These are phyloP conservation scores for Spergularia marina DNA, from an alignment of 148 eudicot genomes.

Conservation along the genomic window DNA sequence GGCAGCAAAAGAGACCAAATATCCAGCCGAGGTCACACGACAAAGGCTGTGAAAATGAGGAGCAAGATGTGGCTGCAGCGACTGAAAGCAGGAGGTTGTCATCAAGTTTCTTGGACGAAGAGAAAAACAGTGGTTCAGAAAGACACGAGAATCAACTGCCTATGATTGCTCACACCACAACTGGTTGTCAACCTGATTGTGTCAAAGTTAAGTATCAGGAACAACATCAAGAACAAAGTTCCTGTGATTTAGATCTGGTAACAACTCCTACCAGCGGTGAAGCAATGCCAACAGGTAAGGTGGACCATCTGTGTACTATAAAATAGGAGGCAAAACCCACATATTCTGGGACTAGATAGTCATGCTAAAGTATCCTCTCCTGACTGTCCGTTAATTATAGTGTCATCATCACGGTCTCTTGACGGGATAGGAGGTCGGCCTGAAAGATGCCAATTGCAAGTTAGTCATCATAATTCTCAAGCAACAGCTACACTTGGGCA, in stretches of 20 bases:
- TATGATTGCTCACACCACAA: background rate
- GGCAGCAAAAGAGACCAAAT: background rate
- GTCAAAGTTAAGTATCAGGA: background rate
- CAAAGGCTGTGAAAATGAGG: background rate
- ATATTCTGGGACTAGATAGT: background rate
- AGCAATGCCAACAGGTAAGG: too few species aligned
- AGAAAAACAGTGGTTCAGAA: background rate
- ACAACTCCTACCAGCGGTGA: too few species aligned
- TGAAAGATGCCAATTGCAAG: background rate
- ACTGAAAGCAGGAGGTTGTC: background rate
- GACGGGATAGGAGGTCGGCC: background rate
- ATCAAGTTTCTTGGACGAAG: constrained; percentile 6
- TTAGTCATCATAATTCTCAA: background rate
- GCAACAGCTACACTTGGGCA: background rate
- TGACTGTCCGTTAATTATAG: background rate
- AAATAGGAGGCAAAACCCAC: background rate
- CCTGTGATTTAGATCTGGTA: background rate
- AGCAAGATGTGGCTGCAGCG: background rate
- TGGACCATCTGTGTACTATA: too few species aligned
- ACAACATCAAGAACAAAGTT: background rate
- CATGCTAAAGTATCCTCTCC: background rate
- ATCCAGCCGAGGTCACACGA: background rate
- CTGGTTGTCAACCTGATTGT: background rate
- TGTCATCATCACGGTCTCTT: background rate
- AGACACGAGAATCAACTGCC: background rate